phyloP scores from a whole-genome alignment of 345 rosid genomes.

The Melaleuca alternifolia region DNA sequence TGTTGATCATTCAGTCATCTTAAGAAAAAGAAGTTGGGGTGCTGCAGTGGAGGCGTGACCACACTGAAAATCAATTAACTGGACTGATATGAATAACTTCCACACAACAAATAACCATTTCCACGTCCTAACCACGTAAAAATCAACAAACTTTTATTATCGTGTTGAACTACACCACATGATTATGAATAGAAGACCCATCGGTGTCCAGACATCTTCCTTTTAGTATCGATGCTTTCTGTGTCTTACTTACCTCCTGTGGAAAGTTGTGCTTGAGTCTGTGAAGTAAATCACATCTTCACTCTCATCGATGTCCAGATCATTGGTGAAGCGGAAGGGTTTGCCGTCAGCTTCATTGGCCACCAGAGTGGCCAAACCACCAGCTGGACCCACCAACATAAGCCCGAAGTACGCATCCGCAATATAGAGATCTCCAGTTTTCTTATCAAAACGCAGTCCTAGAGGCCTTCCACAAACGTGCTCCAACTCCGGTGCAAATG shows the following conservation, averaged over 20 bases:
- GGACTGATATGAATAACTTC: not conserved
- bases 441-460: constrained; percentile 51
- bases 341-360: constrained; percentile 45
- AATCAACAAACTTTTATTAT: not conserved
- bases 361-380: constrained; percentile 43
- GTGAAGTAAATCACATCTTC: constrained; percentile 55
- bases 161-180: not conserved
- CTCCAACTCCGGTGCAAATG: constrained; percentile 53
- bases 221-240: not conserved
- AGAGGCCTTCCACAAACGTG: constrained; percentile 71
- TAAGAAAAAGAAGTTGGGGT: not conserved
- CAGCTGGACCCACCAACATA: constrained; percentile 44
- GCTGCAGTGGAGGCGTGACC: no score
- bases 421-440: constrained; percentile 55
- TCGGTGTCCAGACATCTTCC: not conserved
- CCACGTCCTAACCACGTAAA: not conserved
- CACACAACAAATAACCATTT: not conserved
- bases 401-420: constrained; percentile 73
- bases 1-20: not conserved
- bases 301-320: constrained; percentile 46
- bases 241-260: constrained; percentile 36
- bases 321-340: constrained; percentile 52
- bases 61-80: not conserved
- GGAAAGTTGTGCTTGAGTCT: constrained; percentile 47
- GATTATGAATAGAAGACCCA: not conserved